A percentile compares a stretch with the other conserved stretches of the same genome.
Conservation (phyloP, 1,284 basidiomycete species). For the Rhizoctonia solani region DNA sequence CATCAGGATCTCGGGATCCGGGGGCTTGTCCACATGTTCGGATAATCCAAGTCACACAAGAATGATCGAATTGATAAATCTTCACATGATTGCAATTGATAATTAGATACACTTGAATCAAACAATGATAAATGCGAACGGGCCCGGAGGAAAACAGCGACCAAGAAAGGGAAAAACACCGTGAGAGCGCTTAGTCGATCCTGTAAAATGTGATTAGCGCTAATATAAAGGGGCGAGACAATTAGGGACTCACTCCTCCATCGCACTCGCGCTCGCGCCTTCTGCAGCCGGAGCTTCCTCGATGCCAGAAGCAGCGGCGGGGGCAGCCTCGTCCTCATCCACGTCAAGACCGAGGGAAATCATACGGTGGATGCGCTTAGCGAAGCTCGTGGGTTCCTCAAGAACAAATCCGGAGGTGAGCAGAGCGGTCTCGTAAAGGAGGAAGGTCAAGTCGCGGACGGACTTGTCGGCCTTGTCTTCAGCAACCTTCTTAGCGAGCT, state of each 20-base stretch:
- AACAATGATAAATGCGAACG: constrained; percentile 28
- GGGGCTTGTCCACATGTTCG: not conserved
- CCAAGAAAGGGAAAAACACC: constrained; percentile 43
- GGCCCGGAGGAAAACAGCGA: constrained; percentile 40
- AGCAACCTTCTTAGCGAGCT: constrained; percentile 91
- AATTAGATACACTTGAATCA: constrained; percentile 27
- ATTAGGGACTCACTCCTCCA: constrained; percentile 44
- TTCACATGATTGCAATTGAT: constrained; percentile 30
- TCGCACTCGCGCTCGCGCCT: constrained; percentile 54
- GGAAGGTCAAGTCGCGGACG: constrained; percentile 92
- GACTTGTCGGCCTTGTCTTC: constrained; percentile 99
- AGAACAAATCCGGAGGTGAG: constrained; percentile 94
- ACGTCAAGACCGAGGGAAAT: constrained; percentile 78
- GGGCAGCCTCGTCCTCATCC: constrained; percentile 70
- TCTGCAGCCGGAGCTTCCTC: constrained; percentile 47
- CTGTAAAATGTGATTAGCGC: constrained; percentile 57
- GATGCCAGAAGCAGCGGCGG: constrained; percentile 44
- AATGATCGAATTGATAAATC: not conserved
- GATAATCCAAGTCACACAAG: constrained; percentile 3
- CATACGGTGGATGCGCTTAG: constrained; percentile 97
- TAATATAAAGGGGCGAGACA: not conserved
- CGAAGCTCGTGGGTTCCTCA: constrained; percentile 93
- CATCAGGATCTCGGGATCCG: not conserved
- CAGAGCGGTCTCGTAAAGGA: constrained; percentile 96
- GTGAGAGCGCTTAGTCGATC: constrained; percentile 64